A percentile compares a stretch with the other conserved stretches of the same genome.
phyloP scores from a whole-genome alignment of 78 protist genomes.

The Dictyostelium discoideum region dicty_2.7 NC_007090.3:3050001-3050500 shows the following conservation, averaged over 20 bases:
- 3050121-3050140: slow-evolving; percentile 93
- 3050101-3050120: neutral
- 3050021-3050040: too few species aligned
- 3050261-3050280: slow-evolving; percentile 92
- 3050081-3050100: neutral
- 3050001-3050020: slow-evolving; percentile 46
- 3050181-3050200: slow-evolving; percentile 90
- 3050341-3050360: slow-evolving; percentile 95
- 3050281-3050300: slow-evolving; percentile 95
- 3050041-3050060: neutral
- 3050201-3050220: slow-evolving; percentile 91
- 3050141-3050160: slow-evolving; percentile 94
- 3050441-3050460: slow-evolving; percentile 99
- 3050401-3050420: slow-evolving; percentile 94
- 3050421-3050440: slow-evolving; percentile 96
- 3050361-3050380: slow-evolving; percentile 87
- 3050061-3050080: neutral
- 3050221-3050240: slow-evolving; percentile 96
- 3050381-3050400: slow-evolving; percentile 88
- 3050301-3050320: slow-evolving; percentile 92
- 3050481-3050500: slow-evolving; percentile 93
- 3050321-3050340: slow-evolving; percentile 91
- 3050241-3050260: slow-evolving; percentile 93
- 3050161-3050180: slow-evolving; percentile 90
- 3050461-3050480: slow-evolving; percentile 96